Base-by-base conservation (phyloP, 345 rosid species). In the Pistacia atlantica region DNA sequence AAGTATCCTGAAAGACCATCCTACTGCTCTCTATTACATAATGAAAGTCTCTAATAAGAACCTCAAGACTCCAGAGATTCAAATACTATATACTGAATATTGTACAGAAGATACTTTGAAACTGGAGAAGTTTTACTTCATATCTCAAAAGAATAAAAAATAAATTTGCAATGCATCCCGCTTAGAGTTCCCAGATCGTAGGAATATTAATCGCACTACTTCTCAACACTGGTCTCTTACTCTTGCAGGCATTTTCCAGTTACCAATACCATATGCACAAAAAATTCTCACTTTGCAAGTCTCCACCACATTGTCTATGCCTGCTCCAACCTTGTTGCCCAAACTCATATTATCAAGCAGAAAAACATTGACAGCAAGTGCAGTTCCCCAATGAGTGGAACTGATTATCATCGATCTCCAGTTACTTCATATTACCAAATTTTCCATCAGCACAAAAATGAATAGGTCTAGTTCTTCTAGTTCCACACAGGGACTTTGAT, bases 401-500 rank as follows among this genome's bases (percentile, higher is more conserved):
- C 25, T 51, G 16, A 55, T 55, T 56, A 56, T 20, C 46, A 70
- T 17, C 55, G 2, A 54, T 71, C 38, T 20, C 18, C 3, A 31
- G 14, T 58, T 11, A 33, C 51, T 58, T 71, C 3, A 54, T 18
- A 13, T 20, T 12, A 59, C 16, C 55, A 42, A 45, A 1, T 17
- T 14, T 61, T 16, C 76, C 28, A 48, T 60, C 76, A 59, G 11
- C 14, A 72, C 20, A 60, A 20, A 58, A 42, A 58, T 31, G 46
- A 63, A n/a, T 49, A 37, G 61, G 46, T 37, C 11, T 18, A 58
- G 4, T 74, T 45, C 69, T 63, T 46, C 46, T 54, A 54, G 18
- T 54, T 54, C 57, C 16, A 35, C 57, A 71, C 4, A 42, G 20
- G 12, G 55, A 42, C 37, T 63, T 42, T n/a, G 65, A 56, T 66